Percentiles rank a stretch among this genome's conserved stretches.
These are phyloP conservation scores for Talaromyces funiculosus DNA, from an alignment of 2,329 filamentous ascomycete genomes.

Conservation along the genomic window DNA sequence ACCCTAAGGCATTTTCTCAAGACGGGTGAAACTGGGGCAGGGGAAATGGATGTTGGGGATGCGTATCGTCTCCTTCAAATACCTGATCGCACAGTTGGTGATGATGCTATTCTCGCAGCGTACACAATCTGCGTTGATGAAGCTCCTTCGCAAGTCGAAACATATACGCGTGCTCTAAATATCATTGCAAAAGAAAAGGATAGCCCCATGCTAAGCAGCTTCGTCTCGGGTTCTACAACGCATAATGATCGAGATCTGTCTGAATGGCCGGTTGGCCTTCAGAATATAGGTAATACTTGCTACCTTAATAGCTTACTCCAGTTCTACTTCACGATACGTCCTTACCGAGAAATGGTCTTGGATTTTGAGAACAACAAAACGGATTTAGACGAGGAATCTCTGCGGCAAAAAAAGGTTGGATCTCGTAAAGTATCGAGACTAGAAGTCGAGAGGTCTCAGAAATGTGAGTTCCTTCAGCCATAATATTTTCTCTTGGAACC, in stretches of 20 bases:
- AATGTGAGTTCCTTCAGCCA: constrained; percentile 56
- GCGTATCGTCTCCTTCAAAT: constrained; percentile 50
- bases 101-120: constrained; percentile 47
- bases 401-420: constrained; percentile 68
- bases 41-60: constrained; percentile 52
- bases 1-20: constrained; percentile 49
- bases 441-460: constrained; percentile 58
- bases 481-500: constrained; percentile 10
- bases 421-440: constrained; percentile 59
- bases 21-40: constrained; percentile 45
- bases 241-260: constrained; percentile 32
- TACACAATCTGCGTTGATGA: constrained; percentile 45
- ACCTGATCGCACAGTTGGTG: constrained; percentile 46
- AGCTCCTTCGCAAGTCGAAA: constrained; percentile 41
- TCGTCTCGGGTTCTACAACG: constrained; percentile 27
- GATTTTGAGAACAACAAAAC: constrained; percentile 67
- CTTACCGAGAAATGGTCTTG: constrained; percentile 73
- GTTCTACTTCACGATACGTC: constrained; percentile 84
- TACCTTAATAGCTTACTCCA: constrained; percentile 96
- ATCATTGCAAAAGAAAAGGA: constrained; percentile 42
- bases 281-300: constrained; percentile 95
- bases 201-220: constrained; percentile 32
- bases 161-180: constrained; percentile 43
- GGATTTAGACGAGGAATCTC: constrained; percentile 57
- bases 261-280: constrained; percentile 73